Conservation (phyloP, 129 eudicot species). For the Helianthus annuus region DNA sequence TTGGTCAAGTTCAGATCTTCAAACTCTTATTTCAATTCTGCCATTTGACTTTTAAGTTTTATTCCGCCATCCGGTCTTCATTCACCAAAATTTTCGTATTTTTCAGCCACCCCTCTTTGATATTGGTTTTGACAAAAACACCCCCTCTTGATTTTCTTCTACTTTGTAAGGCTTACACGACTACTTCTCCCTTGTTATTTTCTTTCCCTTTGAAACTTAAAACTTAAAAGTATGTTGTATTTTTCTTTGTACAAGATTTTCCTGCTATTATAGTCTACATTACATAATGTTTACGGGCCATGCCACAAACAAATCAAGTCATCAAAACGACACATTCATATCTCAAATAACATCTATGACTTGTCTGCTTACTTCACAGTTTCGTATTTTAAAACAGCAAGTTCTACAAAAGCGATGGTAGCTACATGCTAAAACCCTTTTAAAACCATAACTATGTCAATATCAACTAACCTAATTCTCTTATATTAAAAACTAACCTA, state of each 20-base stretch:
- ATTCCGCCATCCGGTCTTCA: constrained; percentile 14
- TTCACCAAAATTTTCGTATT: constrained; percentile 1
- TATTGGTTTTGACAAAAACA: neutral
- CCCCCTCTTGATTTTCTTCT: constrained; percentile 12
- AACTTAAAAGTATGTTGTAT: neutral
- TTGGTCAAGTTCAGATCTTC: constrained; percentile 23
- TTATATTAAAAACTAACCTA: no score
- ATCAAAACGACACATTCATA: no score
- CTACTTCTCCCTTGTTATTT: neutral
- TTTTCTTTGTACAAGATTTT: neutral
- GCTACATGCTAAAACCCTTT: no score
- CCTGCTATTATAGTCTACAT: neutral
- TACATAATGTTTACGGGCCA: neutral
- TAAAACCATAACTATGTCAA: no score
- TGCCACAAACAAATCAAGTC: no score
- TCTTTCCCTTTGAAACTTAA: neutral
- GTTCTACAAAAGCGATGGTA: no score
- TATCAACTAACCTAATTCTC: no score
- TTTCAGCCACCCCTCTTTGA: neutral
- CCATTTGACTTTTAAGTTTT: constrained; percentile 17
- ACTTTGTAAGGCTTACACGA: neutral
- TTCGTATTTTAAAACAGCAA: no score
- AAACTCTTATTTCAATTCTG: constrained; percentile 8
- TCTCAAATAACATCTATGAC: no score
- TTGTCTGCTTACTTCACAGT: no score